Evolutionary conservation across 2,329 filamentous ascomycete species (phyloP).

Genomic region (Elsinoe australis): DNA sequence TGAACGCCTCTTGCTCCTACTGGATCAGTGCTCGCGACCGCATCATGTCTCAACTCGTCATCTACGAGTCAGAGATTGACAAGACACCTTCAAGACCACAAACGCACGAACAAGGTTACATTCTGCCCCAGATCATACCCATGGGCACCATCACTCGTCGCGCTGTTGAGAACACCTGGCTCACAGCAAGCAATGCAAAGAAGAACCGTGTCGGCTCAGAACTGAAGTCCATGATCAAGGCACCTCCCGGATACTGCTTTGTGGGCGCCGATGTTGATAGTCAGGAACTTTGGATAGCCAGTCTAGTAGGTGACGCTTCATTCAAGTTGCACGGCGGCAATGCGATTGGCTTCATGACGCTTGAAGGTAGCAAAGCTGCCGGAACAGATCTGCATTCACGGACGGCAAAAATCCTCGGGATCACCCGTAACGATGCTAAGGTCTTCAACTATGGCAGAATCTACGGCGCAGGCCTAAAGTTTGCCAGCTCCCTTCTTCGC

Average conservation of each 20-base stretch:
- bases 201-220: conserved; percentile 92
- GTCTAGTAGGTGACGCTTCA: conserved; percentile 84
- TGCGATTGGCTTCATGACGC: conserved; percentile 96
- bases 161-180: conserved; percentile 95
- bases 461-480: conserved; percentile 93
- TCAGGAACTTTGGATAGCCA: conserved; percentile 96
- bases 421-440: conserved; percentile 90
- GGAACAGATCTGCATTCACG: conserved; percentile 93
- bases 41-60: conserved; percentile 91
- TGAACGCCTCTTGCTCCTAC: conserved; percentile 98
- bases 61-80: conserved; percentile 62
- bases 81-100: conserved; percentile 23
- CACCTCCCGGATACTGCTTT: conserved; percentile 83
- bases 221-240: conserved; percentile 91
- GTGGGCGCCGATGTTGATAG: conserved; percentile 97
- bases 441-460: conserved; percentile 99
- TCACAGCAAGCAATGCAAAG: conserved; percentile 96
- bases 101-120: conserved; percentile 55
- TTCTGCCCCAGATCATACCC: conserved; percentile 89
- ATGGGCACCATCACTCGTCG: conserved; percentile 96
- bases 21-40: conserved; percentile 95
- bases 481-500: conserved; percentile 78
- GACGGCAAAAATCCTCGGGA: conserved; percentile 84
- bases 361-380: conserved; percentile 89
- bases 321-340: conserved; percentile 95